phyloP scores from a whole-genome alignment of 2,329 filamentous ascomycete species.

The Penicillium corylophilum region DNA sequence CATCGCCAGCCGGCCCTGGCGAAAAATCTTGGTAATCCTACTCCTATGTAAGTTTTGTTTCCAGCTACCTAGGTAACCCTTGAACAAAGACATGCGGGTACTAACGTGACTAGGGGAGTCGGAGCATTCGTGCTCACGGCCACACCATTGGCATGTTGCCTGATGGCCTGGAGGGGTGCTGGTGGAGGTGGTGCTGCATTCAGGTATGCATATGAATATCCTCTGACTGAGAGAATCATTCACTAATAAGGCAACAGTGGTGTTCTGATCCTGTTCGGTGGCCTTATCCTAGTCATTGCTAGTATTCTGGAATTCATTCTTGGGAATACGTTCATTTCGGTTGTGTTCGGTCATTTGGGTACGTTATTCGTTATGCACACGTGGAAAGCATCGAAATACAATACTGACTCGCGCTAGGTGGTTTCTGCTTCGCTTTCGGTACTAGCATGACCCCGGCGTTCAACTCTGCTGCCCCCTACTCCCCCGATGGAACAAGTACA shows the following conservation, averaged over 20 bases:
- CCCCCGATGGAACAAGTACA: background rate
- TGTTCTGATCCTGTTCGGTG: background rate
- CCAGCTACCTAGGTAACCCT: too few species aligned
- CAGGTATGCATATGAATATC: background rate
- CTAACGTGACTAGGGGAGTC: background rate
- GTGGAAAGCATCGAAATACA: background rate
- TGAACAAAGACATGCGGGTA: too few species aligned
- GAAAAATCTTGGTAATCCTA: background rate
- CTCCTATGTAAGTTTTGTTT: background rate
- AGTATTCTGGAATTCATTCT: background rate
- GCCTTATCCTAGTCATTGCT: background rate
- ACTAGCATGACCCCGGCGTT: background rate
- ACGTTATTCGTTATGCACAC: background rate
- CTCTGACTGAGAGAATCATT: background rate
- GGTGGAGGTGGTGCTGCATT: background rate
- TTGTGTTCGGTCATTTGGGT: background rate
- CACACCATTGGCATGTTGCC: background rate
- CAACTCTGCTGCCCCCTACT: background rate
- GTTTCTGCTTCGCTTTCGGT: background rate
- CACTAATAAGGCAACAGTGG: background rate
- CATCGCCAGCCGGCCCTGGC: background rate
- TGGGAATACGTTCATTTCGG: background rate
- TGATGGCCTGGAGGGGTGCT: background rate
- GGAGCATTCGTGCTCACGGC: background rate
- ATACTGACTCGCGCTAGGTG: background rate